Evolutionary conservation across 257 asterid species (phyloP), one percentile per base, ranked within the genome.

Genomic region (Solanum piurae): DNA sequence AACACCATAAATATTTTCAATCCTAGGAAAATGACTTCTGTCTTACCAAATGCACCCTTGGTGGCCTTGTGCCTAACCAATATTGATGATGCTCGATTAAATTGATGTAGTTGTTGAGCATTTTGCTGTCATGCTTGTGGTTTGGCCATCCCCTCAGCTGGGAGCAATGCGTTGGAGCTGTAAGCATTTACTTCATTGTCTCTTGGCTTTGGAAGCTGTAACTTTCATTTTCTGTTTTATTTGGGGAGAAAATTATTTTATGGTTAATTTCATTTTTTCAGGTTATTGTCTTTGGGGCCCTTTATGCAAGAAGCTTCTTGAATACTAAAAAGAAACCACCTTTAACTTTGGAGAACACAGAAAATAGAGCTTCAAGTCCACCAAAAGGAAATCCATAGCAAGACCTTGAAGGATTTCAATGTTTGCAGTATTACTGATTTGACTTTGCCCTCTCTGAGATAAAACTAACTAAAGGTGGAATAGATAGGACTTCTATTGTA

Each of bases 141-240:
- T 97, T 97, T 87, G 92, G 93, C 55, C 99, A 97, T 89, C 99
- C 99, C 68, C 98, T 97, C 86, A 96, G 98, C 91, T 88, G 92
- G 77, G 98, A 96, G 91, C 99, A 97, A 88, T 86, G 92, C 83
- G 86, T 94, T 12, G 99, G 99, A 92, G 95, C 97, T 20, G 99
- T 97, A 92, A 95, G 98, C 88, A 89, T 83, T 84, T 7, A 27
- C 87, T 88, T 72, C 71, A 23, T 46, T 62, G 74, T 77, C 88
- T 77, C 87, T 13, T 46, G 36, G 83, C 6, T 75, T 46, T 71
- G 40, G 60, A 27, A 44, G 29, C 12, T 58, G 83, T 46, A 84
- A 86, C 86, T 82, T 31, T 34, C 62, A 25, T 38, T 46, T 20
- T 77, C 62, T 72, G 40, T 86, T 83, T 86, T 46, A 69, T 85